Conservation (phyloP, 345 rosid genomes). For the Citrus inodora region DNA sequence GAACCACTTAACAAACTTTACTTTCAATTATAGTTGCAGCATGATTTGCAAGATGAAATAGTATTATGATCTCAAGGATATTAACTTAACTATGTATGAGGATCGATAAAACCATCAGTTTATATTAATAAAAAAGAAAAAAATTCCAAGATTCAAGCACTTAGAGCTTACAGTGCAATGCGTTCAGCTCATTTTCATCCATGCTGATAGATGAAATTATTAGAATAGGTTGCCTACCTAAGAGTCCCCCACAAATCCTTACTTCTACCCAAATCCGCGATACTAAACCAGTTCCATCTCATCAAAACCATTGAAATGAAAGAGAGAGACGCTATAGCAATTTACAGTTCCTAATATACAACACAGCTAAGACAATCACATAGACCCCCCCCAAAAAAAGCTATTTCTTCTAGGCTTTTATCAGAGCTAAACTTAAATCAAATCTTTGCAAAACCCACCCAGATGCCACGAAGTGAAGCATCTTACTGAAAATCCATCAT, state of each 20-base stretch:
- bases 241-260: not conserved
- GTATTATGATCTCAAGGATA: not conserved
- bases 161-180: not conserved
- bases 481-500: not conserved
- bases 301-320: not conserved
- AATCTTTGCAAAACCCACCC: too few relatives aligned
- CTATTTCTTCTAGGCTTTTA: not conserved
- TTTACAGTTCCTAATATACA: not conserved
- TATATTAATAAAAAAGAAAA: not conserved
- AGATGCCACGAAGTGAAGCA: not conserved
- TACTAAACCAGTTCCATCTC: not conserved
- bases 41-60: not conserved
- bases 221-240: not conserved
- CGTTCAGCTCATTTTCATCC: not conserved
- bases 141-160: not conserved
- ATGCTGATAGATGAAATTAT: not conserved
- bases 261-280: not conserved
- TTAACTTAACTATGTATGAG: not conserved
- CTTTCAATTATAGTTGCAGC: not conserved
- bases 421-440: not conserved
- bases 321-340: not conserved
- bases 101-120: not conserved
- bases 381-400: not conserved
- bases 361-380: not conserved
- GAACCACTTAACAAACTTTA: not conserved